These are phyloP conservation scores for Fusarium zealandicum DNA, from an alignment of 2,329 filamentous ascomycete genomes.

Conservation along the genomic window DNA sequence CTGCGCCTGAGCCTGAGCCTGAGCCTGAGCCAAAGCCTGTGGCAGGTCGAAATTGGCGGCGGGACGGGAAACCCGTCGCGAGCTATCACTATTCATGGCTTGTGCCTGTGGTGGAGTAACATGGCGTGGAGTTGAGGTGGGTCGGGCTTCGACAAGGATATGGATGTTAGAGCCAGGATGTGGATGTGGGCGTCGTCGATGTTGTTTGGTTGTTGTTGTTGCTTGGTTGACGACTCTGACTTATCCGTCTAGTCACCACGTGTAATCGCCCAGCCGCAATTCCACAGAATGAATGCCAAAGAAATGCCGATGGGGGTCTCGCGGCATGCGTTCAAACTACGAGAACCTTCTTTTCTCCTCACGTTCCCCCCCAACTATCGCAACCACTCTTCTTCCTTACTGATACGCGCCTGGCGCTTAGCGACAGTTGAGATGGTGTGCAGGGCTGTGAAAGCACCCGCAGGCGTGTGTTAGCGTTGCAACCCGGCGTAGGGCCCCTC, in stretches of 20 bases:
- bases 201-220: conserved; percentile 24
- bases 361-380: conserved; percentile 2
- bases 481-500: conserved; percentile 12
- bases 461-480: conserved; percentile 20
- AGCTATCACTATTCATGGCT: conserved; percentile 42
- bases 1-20: conserved; percentile 57
- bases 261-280: conserved; percentile 10
- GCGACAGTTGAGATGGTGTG: conserved; percentile 34
- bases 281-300: background rate
- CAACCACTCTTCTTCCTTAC: conserved; percentile 10
- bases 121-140: conserved; percentile 38
- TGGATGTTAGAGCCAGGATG: conserved; percentile 17
- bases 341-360: conserved; percentile 25
- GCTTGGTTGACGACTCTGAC: conserved; percentile 11
- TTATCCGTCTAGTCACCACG: conserved; percentile 6
- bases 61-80: conserved; percentile 35
- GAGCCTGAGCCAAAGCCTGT: conserved; percentile 21
- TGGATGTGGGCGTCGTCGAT: conserved; percentile 13
- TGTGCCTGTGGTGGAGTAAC: conserved; percentile 39
- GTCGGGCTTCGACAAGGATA: conserved; percentile 32
- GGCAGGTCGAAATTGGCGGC: conserved; percentile 38
- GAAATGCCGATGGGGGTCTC: background rate
- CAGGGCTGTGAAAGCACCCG: conserved; percentile 19
- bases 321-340: background rate
- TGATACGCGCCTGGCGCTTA: conserved; percentile 32